phyloP scores from a whole-genome alignment of 108 stramenopile species.

The Cylindrotheca fusiformis region DNA sequence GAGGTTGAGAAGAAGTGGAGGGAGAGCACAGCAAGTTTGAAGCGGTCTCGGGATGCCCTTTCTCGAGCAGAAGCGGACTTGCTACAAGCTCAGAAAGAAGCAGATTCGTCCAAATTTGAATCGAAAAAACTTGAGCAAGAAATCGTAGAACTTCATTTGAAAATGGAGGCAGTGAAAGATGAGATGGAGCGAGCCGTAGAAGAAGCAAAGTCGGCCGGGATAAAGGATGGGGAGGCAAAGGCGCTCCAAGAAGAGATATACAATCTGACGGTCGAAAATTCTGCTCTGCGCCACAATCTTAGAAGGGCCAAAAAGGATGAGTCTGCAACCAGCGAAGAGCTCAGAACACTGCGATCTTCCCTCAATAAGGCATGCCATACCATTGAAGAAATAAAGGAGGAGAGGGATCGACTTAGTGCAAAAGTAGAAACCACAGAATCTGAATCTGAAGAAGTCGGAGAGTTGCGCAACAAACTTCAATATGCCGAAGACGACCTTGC shows the following conservation, averaged over 20 bases:
- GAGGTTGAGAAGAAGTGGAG: conserved; percentile 43
- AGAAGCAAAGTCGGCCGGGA: neutral
- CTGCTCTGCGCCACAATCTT: neutral
- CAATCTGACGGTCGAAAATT: neutral
- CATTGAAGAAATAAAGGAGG: neutral
- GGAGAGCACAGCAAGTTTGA: conserved; percentile 21
- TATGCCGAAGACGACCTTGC: neutral
- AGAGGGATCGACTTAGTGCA: neutral
- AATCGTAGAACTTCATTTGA: conserved; percentile 14
- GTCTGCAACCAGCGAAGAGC: neutral
- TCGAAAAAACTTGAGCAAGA: conserved; percentile 18
- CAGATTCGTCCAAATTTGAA: conserved; percentile 30
- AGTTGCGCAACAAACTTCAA: neutral
- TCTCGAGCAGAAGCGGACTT: conserved; percentile 13
- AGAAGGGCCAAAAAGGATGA: neutral
- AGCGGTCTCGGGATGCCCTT: conserved; percentile 7
- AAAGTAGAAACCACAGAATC: neutral
- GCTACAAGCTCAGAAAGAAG: conserved; percentile 22
- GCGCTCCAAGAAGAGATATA: neutral
- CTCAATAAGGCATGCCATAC: neutral
- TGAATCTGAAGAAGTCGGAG: neutral
- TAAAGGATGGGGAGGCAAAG: conserved; percentile 3
- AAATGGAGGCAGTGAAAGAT: conserved; percentile 22
- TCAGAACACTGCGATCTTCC: neutral
- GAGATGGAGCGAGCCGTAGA: conserved; percentile 9